Evolutionary conservation across 148 eudicot species (phyloP).

Genomic region (Cornus kousa): DNA sequence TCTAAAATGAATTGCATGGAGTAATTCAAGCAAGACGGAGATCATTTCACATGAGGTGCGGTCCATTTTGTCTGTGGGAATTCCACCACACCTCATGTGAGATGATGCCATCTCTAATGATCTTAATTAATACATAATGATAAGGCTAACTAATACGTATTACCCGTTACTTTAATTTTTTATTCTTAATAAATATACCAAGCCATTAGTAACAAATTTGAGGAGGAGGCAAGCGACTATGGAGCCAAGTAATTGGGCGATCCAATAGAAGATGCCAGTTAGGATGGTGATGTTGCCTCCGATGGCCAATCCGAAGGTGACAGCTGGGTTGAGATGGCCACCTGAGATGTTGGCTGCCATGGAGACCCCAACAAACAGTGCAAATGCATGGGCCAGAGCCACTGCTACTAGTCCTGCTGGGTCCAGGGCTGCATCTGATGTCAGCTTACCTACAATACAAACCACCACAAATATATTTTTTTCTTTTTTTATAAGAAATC

Average conservation of each 20-base stretch:
- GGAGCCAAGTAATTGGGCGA: conserved; percentile 59
- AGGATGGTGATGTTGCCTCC: conserved; percentile 82
- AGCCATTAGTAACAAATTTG: conserved; percentile 35
- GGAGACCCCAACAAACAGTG: conserved; percentile 76
- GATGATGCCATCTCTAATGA: neutral
- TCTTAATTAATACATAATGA: too few relatives aligned
- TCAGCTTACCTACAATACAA: conserved; percentile 48
- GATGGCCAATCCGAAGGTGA: conserved; percentile 80
- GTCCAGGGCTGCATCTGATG: conserved; percentile 61
- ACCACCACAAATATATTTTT: too few relatives aligned
- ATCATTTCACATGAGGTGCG: too few relatives aligned
- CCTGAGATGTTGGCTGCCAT: conserved; percentile 85
- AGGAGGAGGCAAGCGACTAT: conserved; percentile 55
- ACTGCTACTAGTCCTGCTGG: conserved; percentile 78
- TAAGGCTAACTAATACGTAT: too few relatives aligned
- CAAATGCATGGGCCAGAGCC: conserved; percentile 81
- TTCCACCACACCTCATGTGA: too few relatives aligned
- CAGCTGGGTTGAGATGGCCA: conserved; percentile 87
- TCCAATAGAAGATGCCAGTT: conserved; percentile 55
- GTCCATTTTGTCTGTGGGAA: too few relatives aligned
- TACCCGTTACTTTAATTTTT: conserved; percentile 11
- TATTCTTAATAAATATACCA: conserved; percentile 23
- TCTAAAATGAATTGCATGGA: too few relatives aligned
- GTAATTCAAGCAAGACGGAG: too few relatives aligned
- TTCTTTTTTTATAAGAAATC: too few relatives aligned